Percentiles rank a stretch among this genome's conserved stretches.
These are phyloP conservation scores for Juncus inflexus DNA, from an alignment of 176 grass and related monocot species.

Conservation along the genomic window DNA sequence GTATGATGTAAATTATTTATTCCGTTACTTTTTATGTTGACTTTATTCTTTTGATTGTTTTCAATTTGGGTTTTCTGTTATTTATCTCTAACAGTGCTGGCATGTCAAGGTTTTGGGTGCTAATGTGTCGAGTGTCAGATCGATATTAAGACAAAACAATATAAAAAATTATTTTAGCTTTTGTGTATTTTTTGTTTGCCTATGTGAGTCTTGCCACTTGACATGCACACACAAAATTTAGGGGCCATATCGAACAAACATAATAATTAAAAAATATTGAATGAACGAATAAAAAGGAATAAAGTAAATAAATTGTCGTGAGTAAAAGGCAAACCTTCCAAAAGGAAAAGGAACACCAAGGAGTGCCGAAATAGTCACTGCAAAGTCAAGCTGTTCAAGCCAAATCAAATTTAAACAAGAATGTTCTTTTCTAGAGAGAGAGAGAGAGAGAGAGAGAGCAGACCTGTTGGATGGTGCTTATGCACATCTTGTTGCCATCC, in stretches of 20 bases:
- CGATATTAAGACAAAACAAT: too few species aligned
- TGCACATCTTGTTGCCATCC: constrained; percentile 61
- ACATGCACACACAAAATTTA: constrained; percentile 12
- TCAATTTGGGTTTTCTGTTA: too few species aligned
- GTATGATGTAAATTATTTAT: too few species aligned
- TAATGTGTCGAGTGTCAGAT: too few species aligned
- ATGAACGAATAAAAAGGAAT: constrained; percentile 2
- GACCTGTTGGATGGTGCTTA: constrained; percentile 90
- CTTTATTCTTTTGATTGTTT: too few species aligned
- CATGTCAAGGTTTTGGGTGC: too few species aligned
- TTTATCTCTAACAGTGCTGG: too few species aligned
- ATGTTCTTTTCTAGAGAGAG: not conserved
- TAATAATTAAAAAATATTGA: constrained; percentile 3
- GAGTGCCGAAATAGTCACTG: constrained; percentile 82
- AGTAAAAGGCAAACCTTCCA: constrained; percentile 58
- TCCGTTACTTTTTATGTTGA: too few species aligned
- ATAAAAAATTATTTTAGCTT: too few species aligned
- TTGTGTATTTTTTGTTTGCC: too few species aligned
- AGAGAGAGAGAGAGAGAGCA: not conserved
- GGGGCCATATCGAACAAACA: not conserved
- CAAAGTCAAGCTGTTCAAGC: constrained; percentile 89
- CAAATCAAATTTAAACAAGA: constrained; percentile 13
- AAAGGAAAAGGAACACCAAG: constrained; percentile 97
- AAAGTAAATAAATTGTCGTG: constrained; percentile 11
- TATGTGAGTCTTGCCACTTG: not conserved